phyloP scores from a whole-genome alignment of 805 yeast genomes.

The Citeromyces nyonsensis region DNA sequence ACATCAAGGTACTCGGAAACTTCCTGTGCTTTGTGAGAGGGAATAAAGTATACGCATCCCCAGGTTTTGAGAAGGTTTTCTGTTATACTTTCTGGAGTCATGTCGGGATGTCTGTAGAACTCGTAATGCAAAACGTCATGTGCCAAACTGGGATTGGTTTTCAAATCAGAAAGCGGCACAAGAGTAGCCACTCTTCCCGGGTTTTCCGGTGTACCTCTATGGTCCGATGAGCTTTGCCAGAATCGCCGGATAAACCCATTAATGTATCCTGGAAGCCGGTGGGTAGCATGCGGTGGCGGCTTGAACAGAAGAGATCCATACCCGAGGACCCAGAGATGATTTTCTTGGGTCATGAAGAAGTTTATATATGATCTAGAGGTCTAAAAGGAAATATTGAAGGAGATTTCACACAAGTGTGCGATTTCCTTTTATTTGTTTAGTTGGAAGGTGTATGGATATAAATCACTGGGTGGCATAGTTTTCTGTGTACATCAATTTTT shows the following conservation, averaged over 20 bases:
- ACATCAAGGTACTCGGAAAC: conserved; percentile 61
- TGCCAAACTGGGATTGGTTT: conserved; percentile 21
- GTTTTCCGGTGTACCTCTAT: conserved; percentile 72
- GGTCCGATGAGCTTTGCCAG: conserved; percentile 88
- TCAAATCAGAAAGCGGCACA: conserved; percentile 40
- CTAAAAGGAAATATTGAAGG: too few relatives aligned
- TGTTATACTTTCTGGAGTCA: conserved; percentile 9
- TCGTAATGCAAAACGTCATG: conserved; percentile 21
- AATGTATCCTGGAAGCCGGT: conserved; percentile 56
- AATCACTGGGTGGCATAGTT: too few relatives aligned
- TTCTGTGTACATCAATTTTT: too few relatives aligned
- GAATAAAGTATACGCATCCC: conserved; percentile 79
- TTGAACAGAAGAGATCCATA: conserved; percentile 83
- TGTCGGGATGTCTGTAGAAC: conserved; percentile 1
- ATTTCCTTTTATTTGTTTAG: too few relatives aligned
- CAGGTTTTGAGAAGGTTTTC: conserved; percentile 37
- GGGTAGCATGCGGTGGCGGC: conserved; percentile 65
- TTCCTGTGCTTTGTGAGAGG: conserved; percentile 39
- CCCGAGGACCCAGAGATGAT: conserved; percentile 70
- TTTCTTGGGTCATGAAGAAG: conserved; percentile 2
- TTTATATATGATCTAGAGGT: too few relatives aligned
- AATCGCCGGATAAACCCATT: conserved; percentile 69
- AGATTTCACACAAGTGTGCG: too few relatives aligned
- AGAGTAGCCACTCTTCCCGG: conserved; percentile 88
- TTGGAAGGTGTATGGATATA: too few relatives aligned